Percentiles rank a stretch among this genome's conserved stretches.
phyloP scores from a whole-genome alignment of 176 grass and related monocot genomes.

The Hsuehochloa calcarea region DNA sequence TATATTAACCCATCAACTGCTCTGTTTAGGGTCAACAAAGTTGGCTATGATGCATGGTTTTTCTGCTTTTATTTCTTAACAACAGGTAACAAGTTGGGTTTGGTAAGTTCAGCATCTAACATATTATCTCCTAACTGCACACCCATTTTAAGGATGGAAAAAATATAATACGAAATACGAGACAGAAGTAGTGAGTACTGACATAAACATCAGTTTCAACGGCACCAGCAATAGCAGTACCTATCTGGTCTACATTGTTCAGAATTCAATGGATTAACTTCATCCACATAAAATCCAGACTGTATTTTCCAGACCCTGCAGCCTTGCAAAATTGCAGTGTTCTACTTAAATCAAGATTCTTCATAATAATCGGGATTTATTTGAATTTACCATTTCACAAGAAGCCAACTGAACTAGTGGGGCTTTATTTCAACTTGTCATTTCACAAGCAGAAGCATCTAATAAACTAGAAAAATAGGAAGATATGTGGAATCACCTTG shows the following conservation, averaged over 20 bases:
- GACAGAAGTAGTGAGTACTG: background rate
- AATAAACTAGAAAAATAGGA: slow-evolving; percentile 24
- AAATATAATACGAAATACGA: background rate
- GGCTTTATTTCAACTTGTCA: slow-evolving; percentile 3
- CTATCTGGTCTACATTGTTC: background rate
- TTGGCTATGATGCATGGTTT: background rate
- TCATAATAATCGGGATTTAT: background rate
- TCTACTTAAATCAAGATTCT: slow-evolving; percentile 26
- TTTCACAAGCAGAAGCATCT: background rate
- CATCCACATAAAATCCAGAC: background rate
- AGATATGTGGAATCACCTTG: slow-evolving; percentile 55
- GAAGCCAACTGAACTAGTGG: background rate
- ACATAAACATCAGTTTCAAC: background rate
- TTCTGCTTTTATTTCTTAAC: background rate
- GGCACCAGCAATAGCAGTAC: background rate
- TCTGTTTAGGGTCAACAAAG: background rate
- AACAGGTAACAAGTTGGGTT: background rate
- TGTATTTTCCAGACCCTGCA: slow-evolving; percentile 7
- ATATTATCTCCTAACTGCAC: slow-evolving; percentile 17
- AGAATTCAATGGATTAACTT: background rate
- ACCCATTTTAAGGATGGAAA: background rate
- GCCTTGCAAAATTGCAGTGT: slow-evolving; percentile 5
- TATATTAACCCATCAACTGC: background rate
- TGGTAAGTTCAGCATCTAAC: slow-evolving; percentile 15
- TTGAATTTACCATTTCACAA: slow-evolving; percentile 1